Evolutionary conservation across 164 flowering plant species (phyloP).

Genomic region (Vitis rupestris): DNA sequence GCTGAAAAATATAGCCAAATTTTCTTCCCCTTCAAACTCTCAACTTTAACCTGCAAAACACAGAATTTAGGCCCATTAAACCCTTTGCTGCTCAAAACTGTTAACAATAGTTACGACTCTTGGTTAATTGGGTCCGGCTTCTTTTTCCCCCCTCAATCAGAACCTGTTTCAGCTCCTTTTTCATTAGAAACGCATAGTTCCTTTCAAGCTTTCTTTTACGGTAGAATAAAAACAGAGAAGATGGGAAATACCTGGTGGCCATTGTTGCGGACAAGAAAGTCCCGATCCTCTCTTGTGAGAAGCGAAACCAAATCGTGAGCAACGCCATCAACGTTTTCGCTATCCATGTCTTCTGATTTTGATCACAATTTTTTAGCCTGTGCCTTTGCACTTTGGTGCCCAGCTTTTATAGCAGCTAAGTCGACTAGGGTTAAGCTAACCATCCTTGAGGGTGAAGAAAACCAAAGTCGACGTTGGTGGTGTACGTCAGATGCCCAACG

Average conservation of each 20-base stretch:
- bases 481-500: too few species aligned
- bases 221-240: not conserved
- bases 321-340: not conserved
- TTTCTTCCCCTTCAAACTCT: constrained; percentile 51
- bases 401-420: too few species aligned
- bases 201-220: not conserved
- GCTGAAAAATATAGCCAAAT: constrained; percentile 58
- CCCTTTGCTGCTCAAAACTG: not conserved
- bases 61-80: not conserved
- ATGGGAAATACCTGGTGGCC: constrained; percentile 13
- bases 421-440: too few species aligned
- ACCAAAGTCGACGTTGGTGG: too few species aligned
- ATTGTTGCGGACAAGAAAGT: constrained; percentile 18
- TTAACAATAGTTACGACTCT: too few species aligned
- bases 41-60: constrained; percentile 43
- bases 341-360: not conserved
- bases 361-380: too few species aligned
- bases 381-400: too few species aligned
- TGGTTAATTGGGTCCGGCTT: too few species aligned
- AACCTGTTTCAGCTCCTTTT: not conserved
- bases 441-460: too few species aligned
- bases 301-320: constrained; percentile 10
- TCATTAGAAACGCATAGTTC: too few species aligned
- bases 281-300: constrained; percentile 11
- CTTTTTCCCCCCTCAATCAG: too few species aligned